Evolutionary conservation across 2,329 filamentous ascomycete species (phyloP), one percentile per base, ranked within the genome.

Genomic region (Lecanosticta acicola): DNA sequence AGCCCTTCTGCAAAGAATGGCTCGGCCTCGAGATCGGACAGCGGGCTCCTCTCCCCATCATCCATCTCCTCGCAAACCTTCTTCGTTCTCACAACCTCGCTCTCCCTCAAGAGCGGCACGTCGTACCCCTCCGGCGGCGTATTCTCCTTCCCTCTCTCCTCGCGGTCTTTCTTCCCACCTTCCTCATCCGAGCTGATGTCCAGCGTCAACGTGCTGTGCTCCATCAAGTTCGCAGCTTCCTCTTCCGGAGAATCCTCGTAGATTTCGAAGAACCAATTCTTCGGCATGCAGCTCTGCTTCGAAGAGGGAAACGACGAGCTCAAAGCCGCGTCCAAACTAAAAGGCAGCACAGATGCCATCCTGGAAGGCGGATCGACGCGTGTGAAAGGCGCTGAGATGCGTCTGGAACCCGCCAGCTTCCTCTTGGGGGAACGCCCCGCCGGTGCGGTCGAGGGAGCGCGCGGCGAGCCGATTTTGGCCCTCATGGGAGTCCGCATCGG

Each of bases 141-240:
- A 62, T 98, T 98, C 72, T 98, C 91, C 74, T 98, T 98, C 60
- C 88, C 86, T 24, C 80, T 75, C 46, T 71, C 67, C 37, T 79
- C 77, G 55, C 86, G 78, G 24, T 65, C 61, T 46, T 70, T 74
- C 73, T 56, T 73, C 65, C 62, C 68, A 61, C 78, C 78, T 66
- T 90, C 85, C 64, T 95, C 90, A 59, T 95, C 90, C 17, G 87
- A 90, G 56, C 82, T 88, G 60, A 97, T 88, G 63, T 97, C 91
- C 3, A 97, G 77, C 0, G 84, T 82, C 53, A 84, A 84, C 5
- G 91, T 91, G 45, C 84, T 85, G 71, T 96, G 91, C 68, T 96
- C 87, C 70, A 97, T 87, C 32, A 95, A 73, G 60, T 94, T 96
- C 59, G 89, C 87, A 68, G 93, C 86, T 63, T 94, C 84, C 63